Evolutionary conservation across 2,329 filamentous ascomycete genomes (phyloP).

Genomic region (Basipetospora chlamydospora): DNA sequence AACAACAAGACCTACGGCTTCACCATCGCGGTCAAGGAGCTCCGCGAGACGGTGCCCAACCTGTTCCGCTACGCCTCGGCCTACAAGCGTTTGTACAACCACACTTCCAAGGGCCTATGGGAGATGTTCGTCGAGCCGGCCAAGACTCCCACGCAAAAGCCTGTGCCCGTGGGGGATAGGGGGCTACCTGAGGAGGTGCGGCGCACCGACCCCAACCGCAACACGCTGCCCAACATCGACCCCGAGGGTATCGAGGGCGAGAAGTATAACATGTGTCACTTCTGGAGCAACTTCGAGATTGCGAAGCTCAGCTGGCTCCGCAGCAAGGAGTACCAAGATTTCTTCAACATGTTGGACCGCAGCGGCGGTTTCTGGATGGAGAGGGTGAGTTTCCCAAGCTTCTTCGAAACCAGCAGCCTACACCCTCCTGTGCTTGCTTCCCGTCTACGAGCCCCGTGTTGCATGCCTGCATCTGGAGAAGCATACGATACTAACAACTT

Average conservation of each 20-base stretch:
- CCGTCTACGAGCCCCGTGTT: too few relatives aligned
- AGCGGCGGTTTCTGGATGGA: constrained; percentile 99
- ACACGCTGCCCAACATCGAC: constrained; percentile 66
- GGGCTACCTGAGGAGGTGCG: constrained; percentile 65
- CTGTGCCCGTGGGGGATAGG: constrained; percentile 41
- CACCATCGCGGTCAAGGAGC: constrained; percentile 95
- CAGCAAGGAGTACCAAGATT: constrained; percentile 93
- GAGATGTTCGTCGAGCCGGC: constrained; percentile 88
- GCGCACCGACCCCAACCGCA: constrained; percentile 56
- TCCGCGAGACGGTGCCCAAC: constrained; percentile 94
- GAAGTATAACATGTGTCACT: constrained; percentile 99
- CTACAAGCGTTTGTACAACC: constrained; percentile 83
- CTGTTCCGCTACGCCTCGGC: constrained; percentile 98
- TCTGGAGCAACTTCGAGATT: constrained; percentile 99
- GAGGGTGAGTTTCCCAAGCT: constrained; percentile 42
- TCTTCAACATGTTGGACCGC: constrained; percentile 97
- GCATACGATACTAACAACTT: too few relatives aligned
- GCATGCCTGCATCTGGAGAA: too few relatives aligned
- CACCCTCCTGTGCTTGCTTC: too few relatives aligned
- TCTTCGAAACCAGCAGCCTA: too few relatives aligned
- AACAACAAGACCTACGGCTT: constrained; percentile 97
- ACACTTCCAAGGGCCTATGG: constrained; percentile 87
- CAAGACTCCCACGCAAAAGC: constrained; percentile 47
- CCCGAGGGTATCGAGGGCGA: constrained; percentile 93
- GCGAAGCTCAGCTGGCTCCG: constrained; percentile 89